These are phyloP conservation scores for Teunomyces atbi DNA, from an alignment of 805 yeast genomes.

Conservation along the genomic window DNA sequence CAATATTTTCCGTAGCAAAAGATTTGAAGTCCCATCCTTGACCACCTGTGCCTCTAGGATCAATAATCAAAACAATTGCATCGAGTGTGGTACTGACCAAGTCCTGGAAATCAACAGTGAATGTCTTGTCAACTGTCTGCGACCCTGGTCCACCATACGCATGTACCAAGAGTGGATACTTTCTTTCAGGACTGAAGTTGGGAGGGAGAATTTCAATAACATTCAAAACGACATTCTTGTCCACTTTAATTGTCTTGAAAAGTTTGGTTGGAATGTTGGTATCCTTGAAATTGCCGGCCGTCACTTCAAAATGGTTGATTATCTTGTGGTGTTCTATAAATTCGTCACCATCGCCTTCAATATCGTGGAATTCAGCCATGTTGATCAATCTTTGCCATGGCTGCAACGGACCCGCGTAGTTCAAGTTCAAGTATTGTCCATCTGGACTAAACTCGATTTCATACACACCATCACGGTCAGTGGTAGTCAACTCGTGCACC, in stretches of 20 bases:
- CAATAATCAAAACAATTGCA: constrained; percentile 63
- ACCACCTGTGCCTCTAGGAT: constrained; percentile 83
- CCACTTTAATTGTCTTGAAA: constrained; percentile 32
- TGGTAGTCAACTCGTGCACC: constrained; percentile 9
- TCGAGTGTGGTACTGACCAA: constrained; percentile 55
- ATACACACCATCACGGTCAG: constrained; percentile 13
- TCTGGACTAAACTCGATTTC: constrained; percentile 18
- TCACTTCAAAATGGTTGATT: constrained; percentile 18
- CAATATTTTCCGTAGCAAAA: constrained; percentile 56
- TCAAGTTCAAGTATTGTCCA: constrained; percentile 21
- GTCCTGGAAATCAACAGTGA: constrained; percentile 55
- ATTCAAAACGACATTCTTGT: constrained; percentile 40
- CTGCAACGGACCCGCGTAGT: constrained; percentile 20
- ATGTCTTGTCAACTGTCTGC: constrained; percentile 50
- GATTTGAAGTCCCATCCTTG: constrained; percentile 66
- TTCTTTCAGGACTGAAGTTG: constrained; percentile 41
- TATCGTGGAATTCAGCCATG: constrained; percentile 15
- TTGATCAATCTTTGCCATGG: constrained; percentile 26
- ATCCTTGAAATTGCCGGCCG: constrained; percentile 18
- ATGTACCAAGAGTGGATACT: constrained; percentile 64
- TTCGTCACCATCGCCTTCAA: constrained; percentile 9
- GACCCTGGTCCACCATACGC: constrained; percentile 86
- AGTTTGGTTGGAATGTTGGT: constrained; percentile 52
- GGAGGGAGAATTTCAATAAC: constrained; percentile 64
- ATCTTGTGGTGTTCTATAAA: constrained; percentile 12